A percentile compares a stretch with the other conserved stretches of the same genome.
Evolutionary conservation across 257 asterid species (phyloP).

Genomic region (Nicotiana obtusifolia): DNA sequence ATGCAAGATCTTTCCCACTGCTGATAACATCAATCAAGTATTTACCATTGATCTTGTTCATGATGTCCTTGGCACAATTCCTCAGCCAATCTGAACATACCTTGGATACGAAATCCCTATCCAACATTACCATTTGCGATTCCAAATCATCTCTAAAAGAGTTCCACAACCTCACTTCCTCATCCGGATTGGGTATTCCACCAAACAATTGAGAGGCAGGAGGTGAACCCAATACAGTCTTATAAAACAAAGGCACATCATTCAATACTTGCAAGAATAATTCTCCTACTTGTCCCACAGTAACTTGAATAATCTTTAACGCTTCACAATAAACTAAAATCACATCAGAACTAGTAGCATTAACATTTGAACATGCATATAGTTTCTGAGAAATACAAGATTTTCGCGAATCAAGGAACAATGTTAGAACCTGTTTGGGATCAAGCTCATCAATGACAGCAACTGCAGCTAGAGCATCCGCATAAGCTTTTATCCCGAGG

Average conservation of each 20-base stretch:
- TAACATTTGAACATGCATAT: conserved; percentile 55
- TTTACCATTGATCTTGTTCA: conserved; percentile 64
- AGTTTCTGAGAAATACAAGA: conserved; percentile 68
- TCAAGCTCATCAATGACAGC: conserved; percentile 80
- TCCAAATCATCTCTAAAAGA: conserved; percentile 76
- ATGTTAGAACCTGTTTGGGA: conserved; percentile 66
- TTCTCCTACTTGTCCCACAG: conserved; percentile 92
- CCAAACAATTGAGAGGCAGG: conserved; percentile 99
- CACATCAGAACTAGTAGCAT: conserved; percentile 65
- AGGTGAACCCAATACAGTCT: conserved; percentile 73
- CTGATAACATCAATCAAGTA: conserved; percentile 75
- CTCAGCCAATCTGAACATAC: conserved; percentile 95
- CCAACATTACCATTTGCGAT: conserved; percentile 62
- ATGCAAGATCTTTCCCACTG: conserved; percentile 82
- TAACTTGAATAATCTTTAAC: conserved; percentile 77
- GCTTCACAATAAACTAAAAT: conserved; percentile 81
- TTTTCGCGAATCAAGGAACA: conserved; percentile 79
- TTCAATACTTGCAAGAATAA: conserved; percentile 79
- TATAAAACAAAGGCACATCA: conserved; percentile 93
- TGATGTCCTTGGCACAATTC: conserved; percentile 84
- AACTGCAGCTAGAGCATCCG: conserved; percentile 92
- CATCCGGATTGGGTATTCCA: conserved; percentile 92
- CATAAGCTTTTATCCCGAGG: conserved; percentile 70
- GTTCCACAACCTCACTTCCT: conserved; percentile 88
- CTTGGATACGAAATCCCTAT: conserved; percentile 59